Evolutionary conservation across 148 eudicot species (phyloP).

Genomic region (Polygonum maritimum): DNA sequence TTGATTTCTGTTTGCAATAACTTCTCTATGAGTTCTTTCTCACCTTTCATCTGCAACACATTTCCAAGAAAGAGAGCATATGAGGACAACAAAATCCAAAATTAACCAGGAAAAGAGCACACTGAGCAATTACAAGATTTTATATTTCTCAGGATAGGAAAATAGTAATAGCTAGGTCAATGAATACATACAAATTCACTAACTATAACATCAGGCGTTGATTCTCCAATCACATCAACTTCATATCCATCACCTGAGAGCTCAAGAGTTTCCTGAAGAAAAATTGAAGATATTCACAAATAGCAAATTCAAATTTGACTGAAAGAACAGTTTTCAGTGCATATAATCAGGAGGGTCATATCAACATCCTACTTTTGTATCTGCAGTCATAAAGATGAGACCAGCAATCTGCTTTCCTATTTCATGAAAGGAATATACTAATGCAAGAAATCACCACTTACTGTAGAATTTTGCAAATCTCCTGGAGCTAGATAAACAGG

Average conservation of each 20-base stretch:
- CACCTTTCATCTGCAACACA: constrained; percentile 80
- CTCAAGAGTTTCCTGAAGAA: constrained; percentile 57
- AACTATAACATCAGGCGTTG: constrained; percentile 87
- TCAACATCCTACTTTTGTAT: not conserved
- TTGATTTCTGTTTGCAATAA: constrained; percentile 90
- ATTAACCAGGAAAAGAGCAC: not conserved
- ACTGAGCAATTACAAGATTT: not conserved
- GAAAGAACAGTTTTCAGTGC: not conserved
- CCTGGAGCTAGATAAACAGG: constrained; percentile 80
- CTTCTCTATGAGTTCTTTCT: constrained; percentile 79
- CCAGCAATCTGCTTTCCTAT: not conserved
- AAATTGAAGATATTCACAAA: constrained; percentile 5
- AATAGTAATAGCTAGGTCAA: not conserved
- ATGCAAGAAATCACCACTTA: constrained; percentile 25
- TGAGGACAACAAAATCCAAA: not conserved
- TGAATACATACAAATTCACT: constrained; percentile 76
- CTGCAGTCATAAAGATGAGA: not conserved
- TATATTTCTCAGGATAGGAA: not conserved
- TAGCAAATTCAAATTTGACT: not conserved
- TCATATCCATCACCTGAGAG: constrained; percentile 69
- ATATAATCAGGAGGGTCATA: not conserved
- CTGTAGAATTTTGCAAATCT: constrained; percentile 32
- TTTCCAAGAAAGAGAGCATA: not conserved
- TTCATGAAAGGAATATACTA: constrained; percentile 9
- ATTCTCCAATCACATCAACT: constrained; percentile 83